Evolutionary conservation across 208 protist genomes (phyloP).

Genomic region (Wallacemonas collosoma): DNA sequence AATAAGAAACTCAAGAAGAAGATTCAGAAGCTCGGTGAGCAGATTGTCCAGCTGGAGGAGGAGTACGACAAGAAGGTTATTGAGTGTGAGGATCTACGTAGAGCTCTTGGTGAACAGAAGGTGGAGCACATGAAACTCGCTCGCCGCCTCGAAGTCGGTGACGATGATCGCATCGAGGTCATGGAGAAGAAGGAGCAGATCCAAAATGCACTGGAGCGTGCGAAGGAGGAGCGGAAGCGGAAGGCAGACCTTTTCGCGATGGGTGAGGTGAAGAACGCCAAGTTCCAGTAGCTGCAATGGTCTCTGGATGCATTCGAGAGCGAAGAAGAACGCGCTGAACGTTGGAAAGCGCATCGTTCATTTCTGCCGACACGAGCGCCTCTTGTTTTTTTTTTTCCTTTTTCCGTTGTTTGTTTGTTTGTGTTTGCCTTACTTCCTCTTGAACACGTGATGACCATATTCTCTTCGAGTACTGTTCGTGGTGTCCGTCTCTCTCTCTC

Average conservation of each 20-base stretch:
- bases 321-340: no score
- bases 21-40: constrained; percentile 72
- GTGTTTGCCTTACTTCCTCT: no score
- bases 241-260: constrained; percentile 74
- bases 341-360: no score
- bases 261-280: constrained; percentile 75
- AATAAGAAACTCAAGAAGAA: constrained; percentile 78
- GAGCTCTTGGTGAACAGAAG: constrained; percentile 77
- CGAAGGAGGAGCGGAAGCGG: constrained; percentile 68
- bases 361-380: no score
- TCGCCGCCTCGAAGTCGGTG: constrained; percentile 44
- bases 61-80: constrained; percentile 83
- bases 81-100: constrained; percentile 84
- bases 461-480: no score
- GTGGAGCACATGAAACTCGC: constrained; percentile 64
- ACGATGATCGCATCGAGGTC: constrained; percentile 56
- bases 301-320: no score
- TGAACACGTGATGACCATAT: no score
- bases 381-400: neutral
- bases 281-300: constrained; percentile 20
- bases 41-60: constrained; percentile 45
- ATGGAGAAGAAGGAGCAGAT: constrained; percentile 76
- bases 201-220: constrained; percentile 67
- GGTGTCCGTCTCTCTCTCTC: no score
- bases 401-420: no score